Evolutionary conservation across 2,329 filamentous ascomycete genomes (phyloP).

Genomic region (Aspergillus hortae): DNA sequence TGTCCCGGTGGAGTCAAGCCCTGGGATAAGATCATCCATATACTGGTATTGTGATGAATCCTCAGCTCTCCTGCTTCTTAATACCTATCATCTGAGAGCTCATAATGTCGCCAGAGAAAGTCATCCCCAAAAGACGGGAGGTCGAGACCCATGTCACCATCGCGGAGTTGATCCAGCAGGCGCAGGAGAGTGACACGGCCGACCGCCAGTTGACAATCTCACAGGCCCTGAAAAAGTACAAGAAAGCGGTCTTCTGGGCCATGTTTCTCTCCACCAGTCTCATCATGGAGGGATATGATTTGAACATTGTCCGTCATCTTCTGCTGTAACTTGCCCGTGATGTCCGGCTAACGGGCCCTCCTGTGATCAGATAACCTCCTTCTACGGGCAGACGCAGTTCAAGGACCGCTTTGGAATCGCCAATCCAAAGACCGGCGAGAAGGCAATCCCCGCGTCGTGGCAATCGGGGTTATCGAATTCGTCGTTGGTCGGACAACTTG

Average conservation of each 20-base stretch:
- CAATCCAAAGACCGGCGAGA: background rate
- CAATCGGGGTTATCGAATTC: slow-evolving; percentile 23
- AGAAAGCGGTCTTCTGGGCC: slow-evolving; percentile 26
- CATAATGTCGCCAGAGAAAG: background rate
- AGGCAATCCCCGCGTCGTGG: slow-evolving; percentile 24
- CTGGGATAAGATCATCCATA: no score
- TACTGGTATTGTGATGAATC: no score
- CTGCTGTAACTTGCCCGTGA: background rate
- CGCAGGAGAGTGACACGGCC: slow-evolving; percentile 15
- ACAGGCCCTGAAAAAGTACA: slow-evolving; percentile 21
- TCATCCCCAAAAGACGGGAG: no score
- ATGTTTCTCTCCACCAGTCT: slow-evolving; percentile 23
- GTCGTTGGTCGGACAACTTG: slow-evolving; percentile 11
- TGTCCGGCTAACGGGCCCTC: background rate
- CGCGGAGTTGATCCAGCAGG: slow-evolving; percentile 7
- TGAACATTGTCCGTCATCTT: slow-evolving; percentile 10
- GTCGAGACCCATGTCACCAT: no score
- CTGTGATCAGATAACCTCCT: slow-evolving; percentile 5
- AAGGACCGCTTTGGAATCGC: slow-evolving; percentile 7
- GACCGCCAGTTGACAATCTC: slow-evolving; percentile 25
- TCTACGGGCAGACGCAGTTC: slow-evolving; percentile 9
- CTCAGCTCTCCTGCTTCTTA: no score
- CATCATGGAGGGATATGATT: slow-evolving; percentile 27
- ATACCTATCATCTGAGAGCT: no score
- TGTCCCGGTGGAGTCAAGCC: no score